Evolutionary conservation across 345 rosid genomes (phyloP).

Genomic region (Passiflora organensis): DNA sequence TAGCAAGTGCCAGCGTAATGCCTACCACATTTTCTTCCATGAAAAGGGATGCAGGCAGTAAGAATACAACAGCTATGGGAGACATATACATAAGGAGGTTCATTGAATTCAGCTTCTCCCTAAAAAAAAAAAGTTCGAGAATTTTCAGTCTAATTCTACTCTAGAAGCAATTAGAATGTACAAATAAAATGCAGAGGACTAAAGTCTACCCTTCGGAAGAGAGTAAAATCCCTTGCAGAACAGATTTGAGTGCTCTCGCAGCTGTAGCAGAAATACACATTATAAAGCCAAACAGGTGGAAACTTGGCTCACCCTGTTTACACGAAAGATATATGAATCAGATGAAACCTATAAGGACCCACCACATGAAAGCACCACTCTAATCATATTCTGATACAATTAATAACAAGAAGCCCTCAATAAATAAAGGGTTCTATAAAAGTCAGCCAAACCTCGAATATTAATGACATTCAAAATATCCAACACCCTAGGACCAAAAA

Average conservation of each 20-base stretch:
- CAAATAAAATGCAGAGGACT: too few species aligned
- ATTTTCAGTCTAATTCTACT: background rate
- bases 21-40: constrained; percentile 38
- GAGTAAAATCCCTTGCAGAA: constrained; percentile 92
- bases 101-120: constrained; percentile 48
- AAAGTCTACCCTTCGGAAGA: constrained; percentile 99
- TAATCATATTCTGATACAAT: background rate
- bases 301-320: constrained; percentile 89
- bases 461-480: too few species aligned
- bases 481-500: too few species aligned
- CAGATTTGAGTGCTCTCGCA: constrained; percentile 96
- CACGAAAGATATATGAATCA: constrained; percentile 12
- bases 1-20: constrained; percentile 38
- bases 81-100: constrained; percentile 51
- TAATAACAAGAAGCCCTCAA: too few species aligned
- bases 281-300: constrained; percentile 92
- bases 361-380: background rate
- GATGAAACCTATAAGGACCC: background rate
- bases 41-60: constrained; percentile 28
- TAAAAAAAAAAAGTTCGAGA: constrained; percentile 2
- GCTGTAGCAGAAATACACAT: constrained; percentile 93
- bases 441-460: too few species aligned
- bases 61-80: constrained; percentile 37
- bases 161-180: too few species aligned
- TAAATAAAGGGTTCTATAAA: too few species aligned